These are phyloP conservation scores for Coleophoma eucalyptorum DNA, from an alignment of 2,329 filamentous ascomycete genomes.

Conservation along the genomic window DNA sequence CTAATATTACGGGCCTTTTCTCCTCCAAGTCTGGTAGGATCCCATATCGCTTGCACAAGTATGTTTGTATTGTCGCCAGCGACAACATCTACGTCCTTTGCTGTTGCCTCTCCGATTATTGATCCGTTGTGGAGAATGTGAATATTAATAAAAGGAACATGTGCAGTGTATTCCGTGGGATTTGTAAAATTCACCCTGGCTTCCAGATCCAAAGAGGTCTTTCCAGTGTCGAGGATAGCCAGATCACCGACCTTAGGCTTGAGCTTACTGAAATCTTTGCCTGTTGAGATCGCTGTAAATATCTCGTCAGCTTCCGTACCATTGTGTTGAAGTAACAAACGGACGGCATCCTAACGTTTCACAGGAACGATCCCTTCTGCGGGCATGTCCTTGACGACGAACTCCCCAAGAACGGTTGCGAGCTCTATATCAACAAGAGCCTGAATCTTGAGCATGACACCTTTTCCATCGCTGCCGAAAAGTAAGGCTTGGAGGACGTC, in stretches of 20 bases:
- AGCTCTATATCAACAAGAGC: constrained; percentile 82
- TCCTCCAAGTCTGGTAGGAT: constrained; percentile 62
- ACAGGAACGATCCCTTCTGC: constrained; percentile 82
- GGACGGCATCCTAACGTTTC: constrained; percentile 78
- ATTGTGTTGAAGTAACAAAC: constrained; percentile 31
- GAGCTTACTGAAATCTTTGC: constrained; percentile 39
- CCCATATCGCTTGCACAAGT: constrained; percentile 67
- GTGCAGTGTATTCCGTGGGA: constrained; percentile 80
- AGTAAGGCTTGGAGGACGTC: constrained; percentile 78
- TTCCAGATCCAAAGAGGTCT: constrained; percentile 65
- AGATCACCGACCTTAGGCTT: constrained; percentile 68
- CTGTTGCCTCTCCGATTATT: constrained; percentile 70
- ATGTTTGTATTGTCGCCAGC: constrained; percentile 72
- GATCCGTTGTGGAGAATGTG: constrained; percentile 71
- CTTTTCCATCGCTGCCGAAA: constrained; percentile 57
- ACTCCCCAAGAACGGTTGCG: constrained; percentile 73
- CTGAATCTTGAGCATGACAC: constrained; percentile 69
- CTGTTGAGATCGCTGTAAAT: constrained; percentile 53
- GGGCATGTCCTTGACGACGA: constrained; percentile 80
- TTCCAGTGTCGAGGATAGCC: constrained; percentile 67
- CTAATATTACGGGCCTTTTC: constrained; percentile 58
- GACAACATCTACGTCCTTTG: constrained; percentile 57
- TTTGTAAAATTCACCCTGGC: constrained; percentile 83
- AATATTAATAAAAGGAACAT: constrained; percentile 76
- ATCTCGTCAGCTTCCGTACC: constrained; percentile 28